phyloP scores from a whole-genome alignment of 1,139 yeast species.

The Hansenula sp. region DNA sequence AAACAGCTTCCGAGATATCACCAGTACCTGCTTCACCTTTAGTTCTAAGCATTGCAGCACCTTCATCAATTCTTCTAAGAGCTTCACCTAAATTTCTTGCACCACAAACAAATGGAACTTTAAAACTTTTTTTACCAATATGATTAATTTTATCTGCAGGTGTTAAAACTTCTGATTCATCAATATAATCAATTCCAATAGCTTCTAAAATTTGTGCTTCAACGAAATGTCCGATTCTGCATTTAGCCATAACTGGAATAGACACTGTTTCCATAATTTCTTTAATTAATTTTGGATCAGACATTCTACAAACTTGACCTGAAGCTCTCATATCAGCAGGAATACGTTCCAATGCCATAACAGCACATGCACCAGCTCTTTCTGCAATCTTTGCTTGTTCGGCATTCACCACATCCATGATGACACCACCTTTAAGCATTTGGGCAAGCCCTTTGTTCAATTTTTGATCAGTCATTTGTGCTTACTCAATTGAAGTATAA shows the following conservation, averaged over 20 bases:
- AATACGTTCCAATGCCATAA: slow-evolving; percentile 83
- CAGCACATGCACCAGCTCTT: slow-evolving; percentile 86
- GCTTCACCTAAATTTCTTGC: slow-evolving; percentile 85
- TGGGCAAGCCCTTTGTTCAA: slow-evolving; percentile 82
- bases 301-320: slow-evolving; percentile 85
- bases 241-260: slow-evolving; percentile 85
- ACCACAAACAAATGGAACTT: slow-evolving; percentile 84
- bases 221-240: slow-evolving; percentile 79
- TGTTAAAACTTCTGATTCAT: slow-evolving; percentile 80
- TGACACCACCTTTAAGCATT: slow-evolving; percentile 79
- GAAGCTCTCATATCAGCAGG: slow-evolving; percentile 86
- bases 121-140: slow-evolving; percentile 56
- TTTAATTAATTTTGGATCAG: slow-evolving; percentile 78
- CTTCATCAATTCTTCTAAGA: slow-evolving; percentile 73
- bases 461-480: slow-evolving; percentile 26
- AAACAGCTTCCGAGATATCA: slow-evolving; percentile 82
- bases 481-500: neutral
- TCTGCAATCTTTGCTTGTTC: slow-evolving; percentile 71
- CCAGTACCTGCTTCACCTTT: slow-evolving; percentile 93
- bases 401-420: slow-evolving; percentile 57
- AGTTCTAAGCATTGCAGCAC: slow-evolving; percentile 86
- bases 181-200: slow-evolving; percentile 74
- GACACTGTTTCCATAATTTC: slow-evolving; percentile 65
- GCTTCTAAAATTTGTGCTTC: slow-evolving; percentile 80
- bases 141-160: slow-evolving; percentile 74